Evolutionary conservation across 1,284 basidiomycete species (phyloP).

Genomic region (Cystobasidium slooffiae): DNA sequence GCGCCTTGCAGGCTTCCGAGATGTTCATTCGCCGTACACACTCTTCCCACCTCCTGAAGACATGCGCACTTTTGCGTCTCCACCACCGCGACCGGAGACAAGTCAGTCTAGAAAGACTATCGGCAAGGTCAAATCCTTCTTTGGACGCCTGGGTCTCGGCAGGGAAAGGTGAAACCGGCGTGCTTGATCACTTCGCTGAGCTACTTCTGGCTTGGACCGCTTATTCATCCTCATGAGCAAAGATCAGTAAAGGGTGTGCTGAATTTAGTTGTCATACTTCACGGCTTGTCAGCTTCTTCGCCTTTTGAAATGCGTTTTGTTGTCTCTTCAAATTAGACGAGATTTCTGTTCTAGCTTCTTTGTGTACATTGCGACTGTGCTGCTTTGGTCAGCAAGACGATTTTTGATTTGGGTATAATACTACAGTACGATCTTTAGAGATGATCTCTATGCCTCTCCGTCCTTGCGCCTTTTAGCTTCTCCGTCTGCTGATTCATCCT

Average conservation of each 20-base stretch:
- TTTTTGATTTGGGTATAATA: conserved; percentile 7
- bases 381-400: neutral
- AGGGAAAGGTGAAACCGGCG: conserved; percentile 7
- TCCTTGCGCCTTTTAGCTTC: conserved; percentile 42
- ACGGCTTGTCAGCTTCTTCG: neutral
- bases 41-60: conserved; percentile 42
- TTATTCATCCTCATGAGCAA: too few species aligned
- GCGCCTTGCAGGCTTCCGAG: conserved; percentile 3
- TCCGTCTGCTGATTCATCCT: conserved; percentile 13
- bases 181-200: neutral
- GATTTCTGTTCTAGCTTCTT: neutral
- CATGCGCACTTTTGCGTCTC: conserved; percentile 26
- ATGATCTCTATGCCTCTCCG: conserved; percentile 18
- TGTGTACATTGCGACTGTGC: conserved; percentile 3
- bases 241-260: too few species aligned
- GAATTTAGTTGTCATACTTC: too few species aligned
- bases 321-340: neutral
- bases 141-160: conserved; percentile 35
- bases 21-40: conserved; percentile 9
- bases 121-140: conserved; percentile 34
- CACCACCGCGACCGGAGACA: conserved; percentile 40
- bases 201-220: too few species aligned
- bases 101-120: conserved; percentile 30
- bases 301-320: neutral
- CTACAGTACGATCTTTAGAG: neutral